Evolutionary conservation across 176 grass and related monocot species (phyloP).

Genomic region (Cenchrus purpureus): DNA sequence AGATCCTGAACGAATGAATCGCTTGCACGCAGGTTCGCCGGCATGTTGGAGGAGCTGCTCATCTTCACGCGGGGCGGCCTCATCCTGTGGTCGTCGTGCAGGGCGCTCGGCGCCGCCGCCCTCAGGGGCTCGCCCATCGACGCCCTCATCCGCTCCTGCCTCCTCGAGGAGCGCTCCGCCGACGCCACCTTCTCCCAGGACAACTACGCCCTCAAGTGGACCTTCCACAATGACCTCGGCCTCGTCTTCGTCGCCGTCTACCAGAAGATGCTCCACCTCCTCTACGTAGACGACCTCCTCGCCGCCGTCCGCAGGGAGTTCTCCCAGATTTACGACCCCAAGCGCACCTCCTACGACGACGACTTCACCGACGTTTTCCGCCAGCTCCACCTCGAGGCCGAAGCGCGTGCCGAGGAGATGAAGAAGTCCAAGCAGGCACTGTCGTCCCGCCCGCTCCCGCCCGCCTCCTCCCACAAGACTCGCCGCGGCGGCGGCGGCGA

Average conservation of each 20-base stretch:
- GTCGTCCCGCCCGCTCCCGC: background rate
- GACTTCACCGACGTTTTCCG: conserved; percentile 72
- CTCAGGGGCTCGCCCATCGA: conserved; percentile 95
- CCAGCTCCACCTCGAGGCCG: conserved; percentile 86
- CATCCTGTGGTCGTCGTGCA: conserved; percentile 93
- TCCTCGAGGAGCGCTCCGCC: conserved; percentile 93
- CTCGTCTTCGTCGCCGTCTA: conserved; percentile 94
- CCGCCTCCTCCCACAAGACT: background rate
- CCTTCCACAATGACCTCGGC: conserved; percentile 91
- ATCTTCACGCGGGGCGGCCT: conserved; percentile 93
- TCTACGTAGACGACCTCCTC: conserved; percentile 92
- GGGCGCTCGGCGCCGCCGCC: conserved; percentile 51
- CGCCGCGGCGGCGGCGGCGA: too few relatives aligned
- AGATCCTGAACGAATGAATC: too few relatives aligned
- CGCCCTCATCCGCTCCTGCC: conserved; percentile 88
- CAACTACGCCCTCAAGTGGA: conserved; percentile 86
- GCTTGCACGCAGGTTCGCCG: background rate
- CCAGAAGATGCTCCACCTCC: conserved; percentile 86
- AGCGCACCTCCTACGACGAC: conserved; percentile 36
- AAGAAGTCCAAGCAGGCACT: conserved; percentile 62
- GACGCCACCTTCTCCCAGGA: conserved; percentile 71
- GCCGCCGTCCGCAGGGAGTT: conserved; percentile 70
- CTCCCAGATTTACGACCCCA: conserved; percentile 63
- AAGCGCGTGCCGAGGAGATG: conserved; percentile 78
- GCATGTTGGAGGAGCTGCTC: conserved; percentile 95